A percentile compares a stretch with the other conserved stretches of the same genome.
Conservation (phyloP, 768 basidiomycete genomes). For the Podaxis sp. region DNA sequence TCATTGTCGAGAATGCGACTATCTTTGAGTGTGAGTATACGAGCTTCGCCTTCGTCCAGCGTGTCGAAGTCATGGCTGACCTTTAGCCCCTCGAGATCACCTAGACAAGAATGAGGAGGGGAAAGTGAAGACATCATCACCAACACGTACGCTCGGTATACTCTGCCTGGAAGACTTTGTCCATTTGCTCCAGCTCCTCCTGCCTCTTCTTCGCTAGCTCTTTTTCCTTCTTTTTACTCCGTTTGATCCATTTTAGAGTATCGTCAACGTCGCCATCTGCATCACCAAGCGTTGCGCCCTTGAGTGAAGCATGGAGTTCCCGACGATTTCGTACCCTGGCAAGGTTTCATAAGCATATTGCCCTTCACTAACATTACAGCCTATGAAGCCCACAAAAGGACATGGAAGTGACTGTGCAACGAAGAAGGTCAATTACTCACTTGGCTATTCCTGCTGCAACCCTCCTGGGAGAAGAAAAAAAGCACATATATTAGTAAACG, state of each 20-base stretch:
- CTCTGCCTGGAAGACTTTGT: constrained; percentile 69
- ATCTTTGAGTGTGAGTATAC: constrained; percentile 96
- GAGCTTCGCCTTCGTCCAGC: constrained; percentile 91
- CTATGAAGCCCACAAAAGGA: constrained; percentile 39
- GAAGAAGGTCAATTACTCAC: constrained; percentile 57
- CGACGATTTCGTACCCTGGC: constrained; percentile 89
- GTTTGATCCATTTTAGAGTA: constrained; percentile 88
- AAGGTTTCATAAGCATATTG: constrained; percentile 47
- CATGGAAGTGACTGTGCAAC: constrained; percentile 48
- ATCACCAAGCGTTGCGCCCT: constrained; percentile 90
- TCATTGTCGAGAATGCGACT: constrained; percentile 93
- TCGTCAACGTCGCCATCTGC: constrained; percentile 77
- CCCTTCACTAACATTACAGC: constrained; percentile 31
- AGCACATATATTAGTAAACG: constrained; percentile 23
- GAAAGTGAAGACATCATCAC: neutral
- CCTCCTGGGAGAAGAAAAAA: constrained; percentile 46
- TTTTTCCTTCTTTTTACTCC: constrained; percentile 87
- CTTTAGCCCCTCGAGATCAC: constrained; percentile 91
- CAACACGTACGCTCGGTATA: constrained; percentile 81
- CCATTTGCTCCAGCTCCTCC: constrained; percentile 82
- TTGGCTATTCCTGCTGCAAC: constrained; percentile 80
- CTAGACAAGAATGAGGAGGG: constrained; percentile 36
- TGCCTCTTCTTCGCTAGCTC: constrained; percentile 83
- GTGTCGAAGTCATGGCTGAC: constrained; percentile 94
- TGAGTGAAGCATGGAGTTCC: constrained; percentile 90